Percentiles rank a stretch among this genome's conserved stretches.
Evolutionary conservation across 805 yeast species (phyloP).

Genomic region (Zygosaccharomyces bisporus): DNA sequence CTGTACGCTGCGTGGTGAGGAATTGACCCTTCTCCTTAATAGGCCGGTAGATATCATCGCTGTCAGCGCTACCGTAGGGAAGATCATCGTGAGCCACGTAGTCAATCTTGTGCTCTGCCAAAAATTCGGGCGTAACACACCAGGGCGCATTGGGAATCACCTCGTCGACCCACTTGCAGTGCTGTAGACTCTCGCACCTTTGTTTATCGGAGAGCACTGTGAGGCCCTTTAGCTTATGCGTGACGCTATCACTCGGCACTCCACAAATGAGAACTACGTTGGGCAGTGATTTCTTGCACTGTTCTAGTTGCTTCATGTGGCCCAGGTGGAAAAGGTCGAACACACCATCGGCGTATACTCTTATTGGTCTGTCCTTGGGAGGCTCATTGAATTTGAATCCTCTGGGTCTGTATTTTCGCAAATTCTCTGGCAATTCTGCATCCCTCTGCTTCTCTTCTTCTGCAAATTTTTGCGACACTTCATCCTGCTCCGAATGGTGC

Average conservation of each 20-base stretch:
- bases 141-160: slow-evolving; percentile 94
- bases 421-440: slow-evolving; percentile 60
- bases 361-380: slow-evolving; percentile 76
- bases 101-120: slow-evolving; percentile 77
- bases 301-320: slow-evolving; percentile 96
- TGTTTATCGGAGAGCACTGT: slow-evolving; percentile 88
- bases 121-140: slow-evolving; percentile 82
- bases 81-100: slow-evolving; percentile 97
- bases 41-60: slow-evolving; percentile 90
- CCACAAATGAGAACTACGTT: slow-evolving; percentile 87
- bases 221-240: slow-evolving; percentile 88
- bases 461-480: slow-evolving; percentile 29
- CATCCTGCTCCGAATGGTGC: slow-evolving; percentile 16
- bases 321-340: slow-evolving; percentile 96
- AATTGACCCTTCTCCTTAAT: slow-evolving; percentile 89
- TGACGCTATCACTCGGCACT: slow-evolving; percentile 82
- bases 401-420: slow-evolving; percentile 70
- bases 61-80: slow-evolving; percentile 86
- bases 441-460: slow-evolving; percentile 59
- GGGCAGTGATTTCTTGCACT: slow-evolving; percentile 87
- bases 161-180: slow-evolving; percentile 97
- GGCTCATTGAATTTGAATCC: slow-evolving; percentile 81
- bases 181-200: slow-evolving; percentile 84
- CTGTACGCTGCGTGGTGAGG: slow-evolving; percentile 92
- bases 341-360: slow-evolving; percentile 98